phyloP scores from a whole-genome alignment of 2,329 filamentous ascomycete genomes.

The Didymella keratinophila region DNA sequence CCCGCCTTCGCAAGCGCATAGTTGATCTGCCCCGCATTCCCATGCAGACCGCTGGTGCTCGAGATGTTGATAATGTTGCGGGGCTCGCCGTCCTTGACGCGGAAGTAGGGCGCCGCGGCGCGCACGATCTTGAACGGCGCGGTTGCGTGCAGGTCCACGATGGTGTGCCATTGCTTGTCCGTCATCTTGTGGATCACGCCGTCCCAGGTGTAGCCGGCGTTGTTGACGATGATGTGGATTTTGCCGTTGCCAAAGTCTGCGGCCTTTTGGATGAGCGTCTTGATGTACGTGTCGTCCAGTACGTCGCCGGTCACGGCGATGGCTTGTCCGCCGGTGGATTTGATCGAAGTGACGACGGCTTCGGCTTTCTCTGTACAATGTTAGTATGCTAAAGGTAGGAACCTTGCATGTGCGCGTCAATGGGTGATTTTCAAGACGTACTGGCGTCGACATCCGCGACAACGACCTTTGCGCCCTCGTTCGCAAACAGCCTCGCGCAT shows the following conservation, averaged over 20 bases:
- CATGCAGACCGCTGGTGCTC: slow-evolving; percentile 81
- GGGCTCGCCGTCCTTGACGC: slow-evolving; percentile 81
- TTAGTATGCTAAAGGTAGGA: slow-evolving; percentile 12
- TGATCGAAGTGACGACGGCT: slow-evolving; percentile 74
- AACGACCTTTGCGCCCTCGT: slow-evolving; percentile 85
- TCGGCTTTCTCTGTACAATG: slow-evolving; percentile 69
- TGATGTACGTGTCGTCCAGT: slow-evolving; percentile 73
- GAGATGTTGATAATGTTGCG: slow-evolving; percentile 85
- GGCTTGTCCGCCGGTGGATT: slow-evolving; percentile 69
- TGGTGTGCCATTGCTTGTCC: slow-evolving; percentile 91
- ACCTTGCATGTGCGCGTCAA: too few relatives aligned
- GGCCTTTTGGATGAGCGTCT: slow-evolving; percentile 73
- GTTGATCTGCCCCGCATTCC: slow-evolving; percentile 91
- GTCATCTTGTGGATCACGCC: slow-evolving; percentile 92
- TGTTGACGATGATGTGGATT: slow-evolving; percentile 91
- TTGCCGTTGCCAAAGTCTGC: slow-evolving; percentile 85
- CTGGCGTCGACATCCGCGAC: slow-evolving; percentile 82
- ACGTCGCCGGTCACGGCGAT: slow-evolving; percentile 80
- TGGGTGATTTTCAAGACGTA: slow-evolving; percentile 40
- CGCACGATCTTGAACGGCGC: slow-evolving; percentile 84
- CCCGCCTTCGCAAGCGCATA: slow-evolving; percentile 87
- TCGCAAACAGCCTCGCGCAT: slow-evolving; percentile 80
- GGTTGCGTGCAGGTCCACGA: slow-evolving; percentile 82
- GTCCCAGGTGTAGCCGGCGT: slow-evolving; percentile 93
- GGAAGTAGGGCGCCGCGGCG: slow-evolving; percentile 83